These are phyloP conservation scores for Sergeia podlipaevii DNA, from an alignment of 208 protist species.

Conservation along the genomic window DNA sequence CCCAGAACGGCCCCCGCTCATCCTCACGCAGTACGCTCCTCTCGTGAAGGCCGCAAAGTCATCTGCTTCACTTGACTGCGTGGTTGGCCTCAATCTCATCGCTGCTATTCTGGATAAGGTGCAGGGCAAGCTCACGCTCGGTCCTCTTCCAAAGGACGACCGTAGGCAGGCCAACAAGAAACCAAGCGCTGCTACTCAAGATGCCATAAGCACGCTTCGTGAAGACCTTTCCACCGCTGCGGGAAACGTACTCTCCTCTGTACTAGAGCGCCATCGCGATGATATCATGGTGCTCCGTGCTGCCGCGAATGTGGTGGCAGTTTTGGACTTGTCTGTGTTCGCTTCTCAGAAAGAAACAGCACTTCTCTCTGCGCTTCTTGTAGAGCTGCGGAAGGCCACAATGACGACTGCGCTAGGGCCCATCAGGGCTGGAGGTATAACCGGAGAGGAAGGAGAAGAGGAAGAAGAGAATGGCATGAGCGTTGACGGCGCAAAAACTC, in stretches of 20 bases:
- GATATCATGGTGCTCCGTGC: conserved; percentile 39
- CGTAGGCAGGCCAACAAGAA: conserved; percentile 21
- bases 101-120: conserved; percentile 60
- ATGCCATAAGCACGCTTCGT: conserved; percentile 21
- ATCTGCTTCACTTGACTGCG: conserved; percentile 36
- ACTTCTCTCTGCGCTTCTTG: conserved; percentile 39
- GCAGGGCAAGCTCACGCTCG: conserved; percentile 37
- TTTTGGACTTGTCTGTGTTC: conserved; percentile 54
- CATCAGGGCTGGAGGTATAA: too few relatives aligned
- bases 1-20: conserved; percentile 42
- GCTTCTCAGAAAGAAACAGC: conserved; percentile 31
- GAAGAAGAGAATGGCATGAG: too few relatives aligned
- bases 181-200: not conserved
- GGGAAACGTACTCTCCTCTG: conserved; percentile 28
- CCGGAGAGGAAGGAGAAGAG: too few relatives aligned
- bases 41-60: conserved; percentile 39
- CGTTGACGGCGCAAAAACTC: conserved; percentile 22
- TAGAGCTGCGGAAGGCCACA: conserved; percentile 55
- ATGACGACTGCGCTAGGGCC: conserved; percentile 14
- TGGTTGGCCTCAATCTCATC: conserved; percentile 48
- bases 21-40: conserved; percentile 56
- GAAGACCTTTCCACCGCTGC: conserved; percentile 45
- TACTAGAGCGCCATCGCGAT: conserved; percentile 53
- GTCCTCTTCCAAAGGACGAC: conserved; percentile 65
- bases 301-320: conserved; percentile 38